phyloP scores from a whole-genome alignment of 305 asterid species.

The Fraxinus latifolia region DNA sequence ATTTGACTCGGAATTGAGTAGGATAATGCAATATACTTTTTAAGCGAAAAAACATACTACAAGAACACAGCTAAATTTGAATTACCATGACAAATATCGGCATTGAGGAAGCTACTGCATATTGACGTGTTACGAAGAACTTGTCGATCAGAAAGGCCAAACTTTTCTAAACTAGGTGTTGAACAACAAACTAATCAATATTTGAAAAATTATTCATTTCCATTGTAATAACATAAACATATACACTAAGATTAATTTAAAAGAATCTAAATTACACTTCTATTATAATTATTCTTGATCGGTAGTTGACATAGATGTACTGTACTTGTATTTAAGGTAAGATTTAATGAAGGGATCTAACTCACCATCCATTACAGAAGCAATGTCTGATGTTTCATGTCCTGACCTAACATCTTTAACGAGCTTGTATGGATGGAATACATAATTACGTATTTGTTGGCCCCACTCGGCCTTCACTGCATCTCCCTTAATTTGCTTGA shows the following conservation, averaged over 20 bases:
- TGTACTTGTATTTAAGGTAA: conserved; percentile 77
- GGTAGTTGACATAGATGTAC: conserved; percentile 32
- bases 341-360: conserved; percentile 84
- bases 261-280: background rate
- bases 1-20: background rate
- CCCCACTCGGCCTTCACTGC: conserved; percentile 98
- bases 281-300: conserved; percentile 22
- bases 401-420: conserved; percentile 92
- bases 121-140: background rate
- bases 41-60: background rate
- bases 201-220: background rate
- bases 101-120: background rate
- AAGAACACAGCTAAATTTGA: background rate
- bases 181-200: background rate
- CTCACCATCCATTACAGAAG: conserved; percentile 81
- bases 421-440: conserved; percentile 88
- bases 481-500: conserved; percentile 94
- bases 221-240: background rate
- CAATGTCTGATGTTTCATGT: conserved; percentile 68
- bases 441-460: conserved; percentile 94
- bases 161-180: background rate
- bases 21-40: background rate
- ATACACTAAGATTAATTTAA: background rate
- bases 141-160: background rate
- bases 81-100: background rate